Base-by-base conservation (phyloP, 805 yeast genomes). In the Martiniozyma abietophila region DNA sequence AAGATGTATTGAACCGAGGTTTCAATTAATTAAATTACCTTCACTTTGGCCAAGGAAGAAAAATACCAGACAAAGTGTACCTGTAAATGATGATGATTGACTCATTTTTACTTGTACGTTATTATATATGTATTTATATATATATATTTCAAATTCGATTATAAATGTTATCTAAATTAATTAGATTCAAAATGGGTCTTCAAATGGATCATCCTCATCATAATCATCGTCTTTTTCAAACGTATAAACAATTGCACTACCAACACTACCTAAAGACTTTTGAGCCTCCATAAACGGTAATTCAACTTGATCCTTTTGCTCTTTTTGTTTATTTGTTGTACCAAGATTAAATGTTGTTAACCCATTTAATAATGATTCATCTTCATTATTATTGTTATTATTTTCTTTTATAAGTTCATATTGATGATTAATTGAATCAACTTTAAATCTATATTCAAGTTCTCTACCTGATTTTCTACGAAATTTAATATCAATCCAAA, bases 191-290 rank as follows among this genome's bases (percentile, higher is more conserved):
- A 42, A 42, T 5, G 97, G 97, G 51, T 89, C 97, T 53, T 89
- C 98, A 50, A 78, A 89, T 0, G 97, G 96, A 57, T 89, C 98
- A 48, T 92, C 97, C 54, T 89, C 98, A 51, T 89, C 98, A 51
- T 88, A 89, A 56, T 89, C 98, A 54, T 89, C 98, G 55, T 89
- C 97, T 51, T 88, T 84, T 49, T 92, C 97, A 53, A 77, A 92
- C 51, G 92, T 92, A 51, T 89, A 89, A 4, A 89, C 94, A 45
- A 92, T 88, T 1, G 98, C 96, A 14, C 97, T 96, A 35, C 95
- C 95, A 32, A 72, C 61, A 22, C 74, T 71, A 15, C 80, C 82
- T 20, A 67, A 56, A 12, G 64, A 61, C 38, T 71, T 65, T 50
- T 89, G 97, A 0, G 97, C 97, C 44, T 80, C 82, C 63, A 89